Evolutionary conservation across 345 rosid species (phyloP).

Genomic region (Populus alba): DNA sequence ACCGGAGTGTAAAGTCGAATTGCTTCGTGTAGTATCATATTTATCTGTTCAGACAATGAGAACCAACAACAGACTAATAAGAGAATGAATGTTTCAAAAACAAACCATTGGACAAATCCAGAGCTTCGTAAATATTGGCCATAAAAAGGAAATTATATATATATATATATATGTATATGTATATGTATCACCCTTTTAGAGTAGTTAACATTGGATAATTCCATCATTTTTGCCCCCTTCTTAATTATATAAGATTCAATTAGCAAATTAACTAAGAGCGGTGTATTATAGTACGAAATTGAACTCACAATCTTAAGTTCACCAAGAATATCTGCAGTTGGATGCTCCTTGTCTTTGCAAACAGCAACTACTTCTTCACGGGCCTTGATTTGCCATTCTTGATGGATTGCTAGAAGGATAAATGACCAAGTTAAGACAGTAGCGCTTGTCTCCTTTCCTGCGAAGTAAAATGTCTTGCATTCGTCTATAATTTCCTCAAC

Average conservation of each 20-base stretch:
- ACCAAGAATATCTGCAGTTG: slow-evolving; percentile 39
- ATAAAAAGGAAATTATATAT: too few species aligned
- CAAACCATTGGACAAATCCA: too few species aligned
- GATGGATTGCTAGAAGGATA: slow-evolving; percentile 62
- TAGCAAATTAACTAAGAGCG: too few species aligned
- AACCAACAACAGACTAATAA: neutral
- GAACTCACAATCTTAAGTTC: slow-evolving; percentile 66
- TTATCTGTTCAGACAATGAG: slow-evolving; percentile 42
- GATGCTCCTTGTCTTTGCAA: slow-evolving; percentile 33
- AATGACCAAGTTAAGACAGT: slow-evolving; percentile 66
- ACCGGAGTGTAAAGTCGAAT: slow-evolving; percentile 75
- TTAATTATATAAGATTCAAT: too few species aligned
- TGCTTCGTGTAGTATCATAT: slow-evolving; percentile 64
- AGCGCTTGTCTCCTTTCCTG: slow-evolving; percentile 81
- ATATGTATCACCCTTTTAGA: too few species aligned
- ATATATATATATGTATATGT: too few species aligned
- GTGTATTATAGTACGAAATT: neutral
- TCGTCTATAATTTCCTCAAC: slow-evolving; percentile 77
- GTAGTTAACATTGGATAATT: too few species aligned
- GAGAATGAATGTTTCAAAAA: neutral
- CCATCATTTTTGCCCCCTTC: too few species aligned
- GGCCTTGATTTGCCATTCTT: slow-evolving; percentile 76
- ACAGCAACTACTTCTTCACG: slow-evolving; percentile 60
- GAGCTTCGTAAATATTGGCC: neutral
- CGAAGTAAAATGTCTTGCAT: slow-evolving; percentile 86